Conservation (phyloP, 2,329 filamentous ascomycete genomes). For the Colletotrichum sp. region DNA sequence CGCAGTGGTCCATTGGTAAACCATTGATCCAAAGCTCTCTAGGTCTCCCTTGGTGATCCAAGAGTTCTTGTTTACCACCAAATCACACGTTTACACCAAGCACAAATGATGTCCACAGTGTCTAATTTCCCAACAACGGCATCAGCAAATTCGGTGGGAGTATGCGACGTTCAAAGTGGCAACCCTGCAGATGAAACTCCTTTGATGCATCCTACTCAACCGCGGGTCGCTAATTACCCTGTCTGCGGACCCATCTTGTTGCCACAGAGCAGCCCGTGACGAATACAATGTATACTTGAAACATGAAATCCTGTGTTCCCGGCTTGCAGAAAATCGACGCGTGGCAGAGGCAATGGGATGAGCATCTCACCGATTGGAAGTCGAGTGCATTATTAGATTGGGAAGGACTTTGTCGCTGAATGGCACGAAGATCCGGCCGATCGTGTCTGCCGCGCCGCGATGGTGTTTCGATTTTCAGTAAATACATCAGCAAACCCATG, state of each 20-base stretch:
- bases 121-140: fast-evolving
- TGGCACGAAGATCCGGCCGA: too few relatives aligned
- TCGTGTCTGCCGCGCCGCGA: too few relatives aligned
- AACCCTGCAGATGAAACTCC: neutral
- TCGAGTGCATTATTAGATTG: too few relatives aligned
- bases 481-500: too few relatives aligned
- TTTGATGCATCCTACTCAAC: neutral
- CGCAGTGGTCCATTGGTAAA: neutral
- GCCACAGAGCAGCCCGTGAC: neutral
- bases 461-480: too few relatives aligned
- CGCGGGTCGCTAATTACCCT: neutral
- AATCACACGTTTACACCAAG: neutral
- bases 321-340: neutral
- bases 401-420: too few relatives aligned
- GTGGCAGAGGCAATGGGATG: neutral
- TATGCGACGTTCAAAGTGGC: neutral
- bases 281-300: neutral
- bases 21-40: fast-evolving
- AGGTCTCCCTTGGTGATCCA: neutral
- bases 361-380: neutral
- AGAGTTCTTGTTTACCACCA: neutral
- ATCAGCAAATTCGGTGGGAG: neutral
- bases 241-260: neutral
- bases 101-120: neutral
- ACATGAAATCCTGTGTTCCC: neutral